Evolutionary conservation across 2,329 filamentous ascomycete genomes (phyloP), one percentile per base, ranked within the genome.

Genomic region (Pseudogymnoascus sp.): DNA sequence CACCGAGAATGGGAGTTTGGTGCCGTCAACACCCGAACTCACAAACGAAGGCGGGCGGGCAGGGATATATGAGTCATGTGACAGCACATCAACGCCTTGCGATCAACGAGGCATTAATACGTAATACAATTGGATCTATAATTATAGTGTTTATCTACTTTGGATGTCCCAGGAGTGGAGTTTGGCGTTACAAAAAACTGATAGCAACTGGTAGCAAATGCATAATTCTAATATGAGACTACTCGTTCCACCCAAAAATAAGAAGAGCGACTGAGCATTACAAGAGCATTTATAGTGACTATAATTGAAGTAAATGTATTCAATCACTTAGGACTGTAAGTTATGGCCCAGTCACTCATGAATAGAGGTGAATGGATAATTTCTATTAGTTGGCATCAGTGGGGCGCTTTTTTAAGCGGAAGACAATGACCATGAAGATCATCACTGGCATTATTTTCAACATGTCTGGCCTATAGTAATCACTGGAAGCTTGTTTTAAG

Each of bases 401-500:
- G 21, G 3, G 21, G 21, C 21, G 21, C 21, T 4, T 4, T 21
- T 21, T 21, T 21, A 9, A 55, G 27, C 13, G 13, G 29, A 27
- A 4, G 7, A 29, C 10, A n/a, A 18, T 18, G 7, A 7, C n/a
- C 9, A 55, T 55, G 27, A 31, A 31, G 9, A 55, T 31, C 18
- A 3, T n/a, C 5, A 21, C 18, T 5, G 9, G 29, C 13, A 55
- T 55, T 55, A 55, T 33, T 13, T 21, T 55, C 15, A 31, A 33
- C 2, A 33, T 33, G 21, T 35, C 15, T 21, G 15, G 29, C 15
- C 3, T 29, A 29, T 5, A 3, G n/a, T 27, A 27, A 55, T 66
- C 52, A 70, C 60, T 84, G 81, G 67, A 79, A 84, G 67, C 77
- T 83, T 65, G 69, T 75, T 31, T 69, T 68, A 31, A 85, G 72